phyloP scores from a whole-genome alignment of 768 basidiomycete species.

The Cystofilobasidium capitatum region DNA sequence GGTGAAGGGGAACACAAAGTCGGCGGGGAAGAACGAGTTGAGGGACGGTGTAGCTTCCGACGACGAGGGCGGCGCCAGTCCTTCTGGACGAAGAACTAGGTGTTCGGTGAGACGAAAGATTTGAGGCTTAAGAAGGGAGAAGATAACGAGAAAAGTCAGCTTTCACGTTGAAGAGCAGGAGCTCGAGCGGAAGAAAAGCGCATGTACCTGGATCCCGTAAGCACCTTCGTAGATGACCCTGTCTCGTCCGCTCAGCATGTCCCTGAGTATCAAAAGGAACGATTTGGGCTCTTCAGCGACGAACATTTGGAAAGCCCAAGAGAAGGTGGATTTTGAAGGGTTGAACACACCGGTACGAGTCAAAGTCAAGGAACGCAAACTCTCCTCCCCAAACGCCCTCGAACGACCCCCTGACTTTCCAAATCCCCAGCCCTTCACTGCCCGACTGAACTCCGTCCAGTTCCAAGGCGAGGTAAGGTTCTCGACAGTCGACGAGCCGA shows the following conservation, averaged over 20 bases:
- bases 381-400: conserved; percentile 34
- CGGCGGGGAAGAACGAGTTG: conserved; percentile 5
- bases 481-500: conserved; percentile 10
- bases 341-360: conserved; percentile 49
- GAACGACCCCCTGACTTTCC: conserved; percentile 26
- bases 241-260: conserved; percentile 15
- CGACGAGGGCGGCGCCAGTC: not conserved
- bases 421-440: conserved; percentile 30
- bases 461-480: not conserved
- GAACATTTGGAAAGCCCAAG: conserved; percentile 49
- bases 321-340: conserved; percentile 43
- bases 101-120: conserved; percentile 19
- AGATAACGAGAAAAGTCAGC: not conserved
- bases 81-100: conserved; percentile 1
- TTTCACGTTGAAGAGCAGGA: not conserved
- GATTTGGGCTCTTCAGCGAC: not conserved
- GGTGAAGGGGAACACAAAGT: conserved; percentile 28
- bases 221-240: conserved; percentile 59
- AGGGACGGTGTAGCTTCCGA: not conserved
- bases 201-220: conserved; percentile 57
- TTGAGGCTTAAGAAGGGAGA: conserved; percentile 6
- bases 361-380: conserved; percentile 63
- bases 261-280: not conserved
- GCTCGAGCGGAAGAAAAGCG: not conserved
- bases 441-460: conserved; percentile 16